A percentile compares a stretch with the other conserved stretches of the same genome.
Evolutionary conservation across 2,329 filamentous ascomycete genomes (phyloP).

Genomic region (Clonostachys rosea): DNA sequence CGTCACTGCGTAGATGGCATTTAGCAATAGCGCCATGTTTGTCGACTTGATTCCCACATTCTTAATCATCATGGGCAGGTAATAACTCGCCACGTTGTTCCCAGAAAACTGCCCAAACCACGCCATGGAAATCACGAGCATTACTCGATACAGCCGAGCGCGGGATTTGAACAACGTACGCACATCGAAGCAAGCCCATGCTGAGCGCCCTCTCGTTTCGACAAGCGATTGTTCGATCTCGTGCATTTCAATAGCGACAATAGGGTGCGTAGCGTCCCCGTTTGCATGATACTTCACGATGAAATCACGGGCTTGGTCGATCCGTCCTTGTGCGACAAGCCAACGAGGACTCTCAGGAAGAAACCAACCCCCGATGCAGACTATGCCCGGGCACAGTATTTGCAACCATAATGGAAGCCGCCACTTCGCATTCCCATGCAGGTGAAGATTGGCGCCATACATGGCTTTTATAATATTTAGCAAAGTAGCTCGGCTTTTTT

Average conservation of each 20-base stretch:
- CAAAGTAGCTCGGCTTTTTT: too few relatives aligned
- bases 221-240: slow-evolving; percentile 23
- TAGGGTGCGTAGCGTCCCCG: slow-evolving; percentile 24
- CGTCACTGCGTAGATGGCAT: slow-evolving; percentile 27
- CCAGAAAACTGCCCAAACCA: slow-evolving; percentile 34
- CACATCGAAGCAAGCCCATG: slow-evolving; percentile 26
- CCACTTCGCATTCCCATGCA: slow-evolving; percentile 16
- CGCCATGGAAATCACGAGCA: slow-evolving; percentile 29
- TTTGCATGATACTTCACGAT: slow-evolving; percentile 31
- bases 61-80: slow-evolving; percentile 26
- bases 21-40: slow-evolving; percentile 26
- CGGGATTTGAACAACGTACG: slow-evolving; percentile 22
- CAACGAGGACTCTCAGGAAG: slow-evolving; percentile 24
- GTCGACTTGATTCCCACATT: slow-evolving; percentile 27
- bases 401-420: slow-evolving; percentile 25
- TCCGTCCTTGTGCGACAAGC: slow-evolving; percentile 17
- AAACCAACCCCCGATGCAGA: slow-evolving; percentile 18
- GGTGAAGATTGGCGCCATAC: slow-evolving; percentile 9
- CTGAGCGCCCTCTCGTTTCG: slow-evolving; percentile 11
- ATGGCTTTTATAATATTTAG: slow-evolving; percentile 3
- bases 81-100: slow-evolving; percentile 21
- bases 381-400: slow-evolving; percentile 21
- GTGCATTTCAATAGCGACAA: slow-evolving; percentile 28
- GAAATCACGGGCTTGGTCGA: slow-evolving; percentile 22
- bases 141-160: slow-evolving; percentile 25